phyloP scores from a whole-genome alignment of 768 basidiomycete species.

The Leucocoprinus leucothites region DNA sequence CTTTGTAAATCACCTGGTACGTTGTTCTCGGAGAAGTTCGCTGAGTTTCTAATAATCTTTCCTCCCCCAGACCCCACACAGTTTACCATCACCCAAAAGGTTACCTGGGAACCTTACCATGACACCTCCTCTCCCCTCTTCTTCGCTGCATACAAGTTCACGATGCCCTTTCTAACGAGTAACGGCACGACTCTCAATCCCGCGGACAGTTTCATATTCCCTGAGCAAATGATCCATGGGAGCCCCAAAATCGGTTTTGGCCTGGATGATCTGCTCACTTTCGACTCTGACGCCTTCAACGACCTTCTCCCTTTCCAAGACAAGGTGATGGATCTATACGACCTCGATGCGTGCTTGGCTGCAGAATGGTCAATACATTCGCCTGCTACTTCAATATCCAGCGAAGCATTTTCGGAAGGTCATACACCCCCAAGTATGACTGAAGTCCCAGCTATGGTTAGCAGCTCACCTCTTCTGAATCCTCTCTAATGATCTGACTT shows the following conservation, averaged over 20 bases:
- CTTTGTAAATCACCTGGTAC: slow-evolving; percentile 55
- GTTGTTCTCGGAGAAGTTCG: slow-evolving; percentile 13
- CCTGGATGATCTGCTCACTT: slow-evolving; percentile 13
- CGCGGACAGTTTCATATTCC: slow-evolving; percentile 8
- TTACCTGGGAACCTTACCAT: slow-evolving; percentile 33
- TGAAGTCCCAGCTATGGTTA: slow-evolving; percentile 5
- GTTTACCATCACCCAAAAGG: slow-evolving; percentile 66
- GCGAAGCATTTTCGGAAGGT: slow-evolving; percentile 5
- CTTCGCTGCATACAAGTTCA: slow-evolving; percentile 59
- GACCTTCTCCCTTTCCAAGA: slow-evolving; percentile 3
- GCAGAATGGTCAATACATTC: slow-evolving; percentile 8
- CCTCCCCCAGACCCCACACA: slow-evolving; percentile 53
- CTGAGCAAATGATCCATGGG: slow-evolving; percentile 5
- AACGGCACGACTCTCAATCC: slow-evolving; percentile 8
- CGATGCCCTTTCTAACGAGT: slow-evolving; percentile 21
- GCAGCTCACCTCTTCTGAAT: not conserved
- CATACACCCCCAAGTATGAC: not conserved
- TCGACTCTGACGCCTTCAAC: slow-evolving; percentile 12
- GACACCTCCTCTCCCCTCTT: slow-evolving; percentile 36
- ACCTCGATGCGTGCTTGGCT: slow-evolving; percentile 7
- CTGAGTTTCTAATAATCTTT: slow-evolving; percentile 9
- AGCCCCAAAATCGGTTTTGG: slow-evolving; percentile 2
- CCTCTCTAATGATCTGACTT: not conserved
- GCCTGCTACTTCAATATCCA: slow-evolving; percentile 8
- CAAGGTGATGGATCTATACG: slow-evolving; percentile 12